These are phyloP conservation scores for Lactuca saligna DNA, from an alignment of 129 eudicot genomes.

Conservation along the genomic window DNA sequence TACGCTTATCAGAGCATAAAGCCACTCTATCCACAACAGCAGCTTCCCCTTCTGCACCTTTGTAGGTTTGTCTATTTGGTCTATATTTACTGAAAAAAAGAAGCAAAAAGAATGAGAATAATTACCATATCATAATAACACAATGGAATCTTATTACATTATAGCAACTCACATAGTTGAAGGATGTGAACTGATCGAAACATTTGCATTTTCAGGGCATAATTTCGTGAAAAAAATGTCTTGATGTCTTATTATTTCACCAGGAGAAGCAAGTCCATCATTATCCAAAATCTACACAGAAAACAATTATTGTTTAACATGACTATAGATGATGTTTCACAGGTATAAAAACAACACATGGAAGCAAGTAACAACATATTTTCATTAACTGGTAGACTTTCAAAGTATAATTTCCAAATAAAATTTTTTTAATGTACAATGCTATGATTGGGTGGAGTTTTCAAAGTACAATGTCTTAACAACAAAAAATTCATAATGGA, in stretches of 20 bases:
- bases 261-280: conserved; percentile 96
- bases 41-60: conserved; percentile 89
- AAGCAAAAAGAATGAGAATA: conserved; percentile 20
- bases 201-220: conserved; percentile 50
- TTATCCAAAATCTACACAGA: conserved; percentile 75
- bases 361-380: too few species aligned
- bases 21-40: conserved; percentile 88
- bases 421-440: too few species aligned
- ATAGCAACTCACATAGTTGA: conserved; percentile 49
- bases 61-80: conserved; percentile 58
- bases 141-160: conserved; percentile 4
- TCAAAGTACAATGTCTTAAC: too few species aligned
- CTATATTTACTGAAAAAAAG: conserved; percentile 54
- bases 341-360: background rate
- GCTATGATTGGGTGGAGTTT: too few species aligned
- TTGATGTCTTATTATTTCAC: conserved; percentile 74
- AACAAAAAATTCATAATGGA: too few species aligned
- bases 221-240: conserved; percentile 73
- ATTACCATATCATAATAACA: background rate
- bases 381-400: too few species aligned
- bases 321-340: background rate
- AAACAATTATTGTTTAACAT: background rate
- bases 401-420: too few species aligned
- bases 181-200: conserved; percentile 26
- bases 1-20: conserved; percentile 55